These are phyloP conservation scores for Saccharomycopsis microspora DNA, from an alignment of 805 yeast species.

Conservation along the genomic window DNA sequence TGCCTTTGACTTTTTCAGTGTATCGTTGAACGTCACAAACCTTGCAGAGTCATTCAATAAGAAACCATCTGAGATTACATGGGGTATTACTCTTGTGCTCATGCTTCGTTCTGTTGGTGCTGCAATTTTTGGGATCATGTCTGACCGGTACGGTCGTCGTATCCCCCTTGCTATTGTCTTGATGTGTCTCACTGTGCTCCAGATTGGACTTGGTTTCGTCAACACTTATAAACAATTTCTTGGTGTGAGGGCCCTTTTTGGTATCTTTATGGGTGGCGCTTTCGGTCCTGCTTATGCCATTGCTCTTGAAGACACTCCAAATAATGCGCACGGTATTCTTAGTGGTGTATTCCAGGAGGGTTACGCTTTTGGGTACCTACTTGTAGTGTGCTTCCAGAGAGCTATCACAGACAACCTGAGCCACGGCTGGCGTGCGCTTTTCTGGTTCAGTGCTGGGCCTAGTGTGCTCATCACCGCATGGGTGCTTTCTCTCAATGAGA, in stretches of 20 bases:
- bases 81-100: slow-evolving; percentile 62
- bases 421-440: slow-evolving; percentile 59
- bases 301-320: slow-evolving; percentile 56
- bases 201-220: slow-evolving; percentile 55
- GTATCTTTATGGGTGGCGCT: slow-evolving; percentile 47
- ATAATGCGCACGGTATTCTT: slow-evolving; percentile 44
- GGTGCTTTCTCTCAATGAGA: slow-evolving; percentile 51
- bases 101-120: slow-evolving; percentile 65
- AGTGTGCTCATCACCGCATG: slow-evolving; percentile 47
- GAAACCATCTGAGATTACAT: slow-evolving; percentile 40
- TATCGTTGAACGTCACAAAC: slow-evolving; percentile 39
- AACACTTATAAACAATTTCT: slow-evolving; percentile 44
- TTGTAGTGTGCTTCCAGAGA: slow-evolving; percentile 54
- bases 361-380: slow-evolving; percentile 55
- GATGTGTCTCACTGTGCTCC: slow-evolving; percentile 35
- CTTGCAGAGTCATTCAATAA: slow-evolving; percentile 38
- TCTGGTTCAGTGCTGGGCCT: slow-evolving; percentile 66
- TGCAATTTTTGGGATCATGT: slow-evolving; percentile 43
- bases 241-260: slow-evolving; percentile 53
- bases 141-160: slow-evolving; percentile 52
- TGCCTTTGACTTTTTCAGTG: slow-evolving; percentile 60
- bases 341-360: slow-evolving; percentile 50
- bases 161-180: slow-evolving; percentile 43
- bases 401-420: slow-evolving; percentile 43
- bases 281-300: slow-evolving; percentile 57